Percentiles rank a stretch among this genome's conserved stretches.
These are phyloP conservation scores for Cnidoscolus chayamansa DNA, from an alignment of 441 rosid species.

Conservation along the genomic window DNA sequence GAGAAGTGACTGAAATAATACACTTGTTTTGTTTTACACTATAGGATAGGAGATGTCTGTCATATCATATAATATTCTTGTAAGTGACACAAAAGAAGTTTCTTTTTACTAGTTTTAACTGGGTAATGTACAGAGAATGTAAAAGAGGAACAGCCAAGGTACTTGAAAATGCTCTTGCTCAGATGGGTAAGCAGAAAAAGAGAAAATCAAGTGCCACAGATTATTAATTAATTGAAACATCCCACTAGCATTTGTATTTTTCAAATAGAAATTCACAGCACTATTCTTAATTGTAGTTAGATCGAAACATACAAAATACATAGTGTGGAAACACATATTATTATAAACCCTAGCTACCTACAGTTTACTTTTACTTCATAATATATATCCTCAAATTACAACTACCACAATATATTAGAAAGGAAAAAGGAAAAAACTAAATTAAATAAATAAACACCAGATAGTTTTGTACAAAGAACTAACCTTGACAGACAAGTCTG, in stretches of 20 bases:
- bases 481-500: constrained; percentile 10
- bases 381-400: background rate
- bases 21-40: too few relatives aligned
- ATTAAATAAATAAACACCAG: too few relatives aligned
- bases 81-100: background rate
- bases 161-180: background rate
- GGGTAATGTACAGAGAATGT: too few relatives aligned
- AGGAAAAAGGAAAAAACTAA: too few relatives aligned
- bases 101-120: background rate
- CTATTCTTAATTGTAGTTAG: too few relatives aligned
- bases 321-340: background rate
- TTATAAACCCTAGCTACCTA: constrained; percentile 16
- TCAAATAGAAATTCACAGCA: too few relatives aligned
- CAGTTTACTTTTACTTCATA: too few relatives aligned
- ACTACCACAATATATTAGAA: background rate
- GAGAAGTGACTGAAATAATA: too few relatives aligned
- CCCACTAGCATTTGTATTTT: background rate
- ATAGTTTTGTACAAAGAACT: background rate
- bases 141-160: too few relatives aligned
- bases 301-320: background rate
- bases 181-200: background rate
- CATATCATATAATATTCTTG: too few relatives aligned
- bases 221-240: too few relatives aligned
- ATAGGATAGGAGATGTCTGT: too few relatives aligned
- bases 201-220: background rate